Evolutionary conservation across 805 yeast species (phyloP), one percentile per base, ranked within the genome.

Genomic region (Maudiozyma bulderi): DNA sequence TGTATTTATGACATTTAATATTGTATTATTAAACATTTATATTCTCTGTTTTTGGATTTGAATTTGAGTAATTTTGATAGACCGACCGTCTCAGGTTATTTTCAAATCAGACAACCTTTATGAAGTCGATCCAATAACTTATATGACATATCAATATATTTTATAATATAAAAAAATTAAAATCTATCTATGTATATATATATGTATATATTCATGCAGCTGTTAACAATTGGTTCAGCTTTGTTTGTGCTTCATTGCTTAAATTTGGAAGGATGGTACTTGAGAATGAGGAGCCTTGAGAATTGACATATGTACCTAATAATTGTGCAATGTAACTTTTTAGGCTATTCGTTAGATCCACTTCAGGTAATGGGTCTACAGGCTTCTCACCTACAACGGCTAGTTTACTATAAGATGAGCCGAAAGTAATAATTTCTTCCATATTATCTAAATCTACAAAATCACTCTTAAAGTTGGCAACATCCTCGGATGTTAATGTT

Each of bases 371-470:
- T 1, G 97, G 96, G 66, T 93, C 97, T 54, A 78, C 73, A 3
- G 82, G 74, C 53, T 74, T 78, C 13, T 67, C 67, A 34, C 77
- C 73, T 44, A 89, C 81, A 2, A 85, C 76, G 1, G 76, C 79
- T 51, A 93, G 72, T 59, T 77, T 81, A 47, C 95, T 86, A 66
- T 79, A 93, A 47, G 82, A 80, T 0, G 96, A 83, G 2, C 98
- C 98, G 67, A 90, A 93, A 2, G 93, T 73, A 0, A 89, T 68
- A 45, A 83, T 75, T 52, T 89, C 95, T 47, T 84, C 89, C 32
- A 76, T 57, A 54, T 82, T 84, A 40, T 70, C 64, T 3, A 67
- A 51, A 49, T 69, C 73, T 43, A 71, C 53, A 45, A 66, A 71
- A 40, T 73, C 70, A n/a, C 58, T 57, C 15, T 65, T 71, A 39